Evolutionary conservation across 2,329 filamentous ascomycete species (phyloP).

Genomic region (Cylindrodendrum hubeiense): DNA sequence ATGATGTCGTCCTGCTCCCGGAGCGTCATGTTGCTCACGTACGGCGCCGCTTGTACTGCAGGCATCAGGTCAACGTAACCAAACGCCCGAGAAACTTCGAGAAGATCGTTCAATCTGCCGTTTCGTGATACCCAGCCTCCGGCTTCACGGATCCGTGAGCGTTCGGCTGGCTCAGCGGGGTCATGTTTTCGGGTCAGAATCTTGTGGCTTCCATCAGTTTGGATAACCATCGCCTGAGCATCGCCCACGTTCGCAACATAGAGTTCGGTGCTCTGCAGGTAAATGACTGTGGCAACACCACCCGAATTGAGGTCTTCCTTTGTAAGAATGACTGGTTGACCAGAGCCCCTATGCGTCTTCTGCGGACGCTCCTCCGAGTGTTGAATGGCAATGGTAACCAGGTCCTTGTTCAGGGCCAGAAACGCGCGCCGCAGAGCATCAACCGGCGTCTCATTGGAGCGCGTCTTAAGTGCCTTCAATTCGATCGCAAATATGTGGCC

Average conservation of each 20-base stretch:
- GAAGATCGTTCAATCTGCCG: constrained; percentile 90
- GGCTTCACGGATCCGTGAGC: constrained; percentile 90
- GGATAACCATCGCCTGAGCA: constrained; percentile 94
- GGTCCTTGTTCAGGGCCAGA: constrained; percentile 90
- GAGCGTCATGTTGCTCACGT: constrained; percentile 82
- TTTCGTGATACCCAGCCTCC: constrained; percentile 96
- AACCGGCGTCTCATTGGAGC: constrained; percentile 78
- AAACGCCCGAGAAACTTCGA: constrained; percentile 94
- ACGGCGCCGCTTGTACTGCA: constrained; percentile 89
- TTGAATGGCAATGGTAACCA: constrained; percentile 86
- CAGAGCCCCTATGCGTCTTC: constrained; percentile 77
- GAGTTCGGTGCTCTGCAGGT: constrained; percentile 88
- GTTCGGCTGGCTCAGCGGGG: constrained; percentile 85
- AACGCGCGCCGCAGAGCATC: constrained; percentile 92
- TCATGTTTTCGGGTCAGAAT: constrained; percentile 93
- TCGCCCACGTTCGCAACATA: constrained; percentile 97
- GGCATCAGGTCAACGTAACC: constrained; percentile 95
- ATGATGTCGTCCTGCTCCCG: constrained; percentile 94
- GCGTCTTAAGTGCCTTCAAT: constrained; percentile 77
- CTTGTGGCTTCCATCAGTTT: constrained; percentile 85
- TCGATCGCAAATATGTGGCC: constrained; percentile 86
- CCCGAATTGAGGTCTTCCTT: constrained; percentile 92
- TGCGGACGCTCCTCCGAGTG: constrained; percentile 80
- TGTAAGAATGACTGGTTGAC: constrained; percentile 80
- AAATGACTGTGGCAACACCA: constrained; percentile 91